Evolutionary conservation across 345 rosid species (phyloP).

Genomic region (Heritiera fomes): DNA sequence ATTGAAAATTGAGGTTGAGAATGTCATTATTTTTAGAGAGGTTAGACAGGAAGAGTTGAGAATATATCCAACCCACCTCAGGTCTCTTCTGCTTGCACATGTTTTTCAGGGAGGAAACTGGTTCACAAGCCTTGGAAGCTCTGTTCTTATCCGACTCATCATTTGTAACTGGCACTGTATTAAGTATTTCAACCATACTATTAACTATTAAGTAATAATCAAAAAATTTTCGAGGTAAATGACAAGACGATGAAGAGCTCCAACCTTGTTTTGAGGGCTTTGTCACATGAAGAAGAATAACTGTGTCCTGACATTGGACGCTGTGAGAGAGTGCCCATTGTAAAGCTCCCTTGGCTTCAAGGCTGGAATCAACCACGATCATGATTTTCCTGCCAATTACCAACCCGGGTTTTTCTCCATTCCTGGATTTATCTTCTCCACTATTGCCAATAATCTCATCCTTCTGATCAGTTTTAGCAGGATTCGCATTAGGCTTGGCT

Average conservation of each 20-base stretch:
- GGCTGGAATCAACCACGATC: conserved; percentile 80
- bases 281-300: conserved; percentile 67
- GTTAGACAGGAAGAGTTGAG: not conserved
- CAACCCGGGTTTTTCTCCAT: conserved; percentile 19
- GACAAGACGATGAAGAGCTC: not conserved
- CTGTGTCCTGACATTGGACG: conserved; percentile 67
- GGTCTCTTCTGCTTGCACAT: conserved; percentile 76
- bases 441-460: conserved; percentile 9
- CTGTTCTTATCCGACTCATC: conserved; percentile 43
- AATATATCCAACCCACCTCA: conserved; percentile 46
- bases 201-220: not conserved
- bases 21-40: too few relatives aligned
- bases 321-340: conserved; percentile 93
- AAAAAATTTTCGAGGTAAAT: not conserved
- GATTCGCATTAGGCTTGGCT: conserved; percentile 30
- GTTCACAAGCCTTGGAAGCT: conserved; percentile 51
- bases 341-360: conserved; percentile 75
- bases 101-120: conserved; percentile 51
- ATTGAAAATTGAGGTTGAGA: not conserved
- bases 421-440: conserved; percentile 10
- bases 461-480: conserved; percentile 21
- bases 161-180: conserved; percentile 30
- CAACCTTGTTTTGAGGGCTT: conserved; percentile 60
- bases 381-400: conserved; percentile 65
- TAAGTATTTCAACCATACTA: not conserved